phyloP scores from a whole-genome alignment of 805 yeast genomes.

The Wickerhamomyces chambardii region DNA sequence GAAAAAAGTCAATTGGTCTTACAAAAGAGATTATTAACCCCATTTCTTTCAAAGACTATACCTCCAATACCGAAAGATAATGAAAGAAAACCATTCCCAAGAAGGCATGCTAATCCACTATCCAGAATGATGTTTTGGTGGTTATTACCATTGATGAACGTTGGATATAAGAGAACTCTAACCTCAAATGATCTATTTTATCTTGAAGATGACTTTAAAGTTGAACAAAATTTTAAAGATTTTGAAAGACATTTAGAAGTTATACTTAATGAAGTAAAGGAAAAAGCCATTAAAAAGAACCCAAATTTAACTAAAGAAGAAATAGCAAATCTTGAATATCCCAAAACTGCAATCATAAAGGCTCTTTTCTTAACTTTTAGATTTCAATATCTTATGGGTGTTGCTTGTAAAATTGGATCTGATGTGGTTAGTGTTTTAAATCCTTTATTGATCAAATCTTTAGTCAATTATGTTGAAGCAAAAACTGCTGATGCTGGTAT shows the following conservation, averaged over 20 bases:
- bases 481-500: constrained; percentile 28
- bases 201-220: constrained; percentile 31
- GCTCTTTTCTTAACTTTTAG: constrained; percentile 43
- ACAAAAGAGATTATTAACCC: constrained; percentile 25
- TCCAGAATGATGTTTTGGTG: constrained; percentile 52
- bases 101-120: constrained; percentile 25
- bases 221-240: constrained; percentile 28
- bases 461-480: constrained; percentile 44
- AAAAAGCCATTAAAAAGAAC: constrained; percentile 19
- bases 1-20: constrained; percentile 8
- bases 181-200: constrained; percentile 52
- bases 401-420: constrained; percentile 32
- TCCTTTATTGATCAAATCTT: constrained; percentile 44
- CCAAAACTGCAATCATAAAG: constrained; percentile 25
- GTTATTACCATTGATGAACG: constrained; percentile 51
- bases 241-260: constrained; percentile 26
- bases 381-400: constrained; percentile 30
- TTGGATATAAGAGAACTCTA: constrained; percentile 68
- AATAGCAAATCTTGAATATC: constrained; percentile 32
- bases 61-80: constrained; percentile 46
- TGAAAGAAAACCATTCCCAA: constrained; percentile 40
- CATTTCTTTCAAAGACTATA: constrained; percentile 25
- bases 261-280: constrained; percentile 23
- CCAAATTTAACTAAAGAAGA: constrained; percentile 29
- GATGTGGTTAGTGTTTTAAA: constrained; percentile 41